Evolutionary conservation across 2,329 filamentous ascomycete species (phyloP).

Genomic region (Penicillium brevicompactum): DNA sequence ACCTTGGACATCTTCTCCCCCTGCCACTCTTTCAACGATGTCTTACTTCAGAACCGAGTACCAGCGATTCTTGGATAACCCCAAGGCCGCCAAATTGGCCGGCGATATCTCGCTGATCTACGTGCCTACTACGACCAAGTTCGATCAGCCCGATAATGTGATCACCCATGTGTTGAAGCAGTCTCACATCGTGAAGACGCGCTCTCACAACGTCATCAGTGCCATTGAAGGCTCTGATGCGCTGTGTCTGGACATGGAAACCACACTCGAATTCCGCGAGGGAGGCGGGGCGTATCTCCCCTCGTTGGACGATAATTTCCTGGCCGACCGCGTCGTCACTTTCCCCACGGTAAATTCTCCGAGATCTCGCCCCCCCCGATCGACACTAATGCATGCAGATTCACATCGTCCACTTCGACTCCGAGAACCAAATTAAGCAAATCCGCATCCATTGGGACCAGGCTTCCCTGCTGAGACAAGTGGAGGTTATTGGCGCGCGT

Average conservation of each 20-base stretch:
- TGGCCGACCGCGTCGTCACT: constrained; percentile 76
- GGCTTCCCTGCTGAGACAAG: constrained; percentile 84
- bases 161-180: constrained; percentile 77
- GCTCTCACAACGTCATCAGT: constrained; percentile 74
- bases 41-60: constrained; percentile 56
- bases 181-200: constrained; percentile 77
- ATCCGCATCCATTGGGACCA: constrained; percentile 96
- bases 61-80: constrained; percentile 71
- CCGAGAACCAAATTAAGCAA: constrained; percentile 75
- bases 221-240: constrained; percentile 71
- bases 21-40: constrained; percentile 33
- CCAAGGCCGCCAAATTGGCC: constrained; percentile 64
- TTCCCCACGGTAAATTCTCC: constrained; percentile 74
- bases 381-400: constrained; percentile 54
- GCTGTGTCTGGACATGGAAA: constrained; percentile 77
- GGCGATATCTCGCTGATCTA: constrained; percentile 76
- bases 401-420: constrained; percentile 85
- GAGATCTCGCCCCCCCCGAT: constrained; percentile 8
- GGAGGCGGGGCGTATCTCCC: constrained; percentile 87
- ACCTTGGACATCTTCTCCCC: constrained; percentile 1
- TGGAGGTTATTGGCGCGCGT: constrained; percentile 88
- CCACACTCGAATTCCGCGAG: constrained; percentile 76
- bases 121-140: constrained; percentile 79
- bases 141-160: constrained; percentile 73
- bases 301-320: constrained; percentile 89